Base-by-base conservation (phyloP, 208 protist species). In the Leishmania turanica region DNA sequence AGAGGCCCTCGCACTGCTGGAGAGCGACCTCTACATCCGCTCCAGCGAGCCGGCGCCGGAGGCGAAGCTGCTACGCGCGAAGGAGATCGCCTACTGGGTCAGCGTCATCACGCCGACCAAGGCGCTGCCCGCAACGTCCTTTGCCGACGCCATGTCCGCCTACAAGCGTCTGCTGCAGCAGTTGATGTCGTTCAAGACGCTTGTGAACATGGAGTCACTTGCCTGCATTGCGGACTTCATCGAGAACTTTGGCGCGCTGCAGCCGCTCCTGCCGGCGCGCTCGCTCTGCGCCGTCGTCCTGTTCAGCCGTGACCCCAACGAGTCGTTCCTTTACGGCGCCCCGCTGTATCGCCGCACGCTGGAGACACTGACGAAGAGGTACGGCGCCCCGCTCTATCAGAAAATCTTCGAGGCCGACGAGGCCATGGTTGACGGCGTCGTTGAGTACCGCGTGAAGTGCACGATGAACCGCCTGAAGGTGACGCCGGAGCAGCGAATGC, bases 401-500 rank as follows among this genome's bases (percentile, higher is more conserved):
- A 87, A 87, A 73, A 81, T 97, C 51, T 88, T 91, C 62, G 93
- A 95, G 60, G 88, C 86, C 27, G 88, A 97, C 72, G 88, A 91
- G 47, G 82, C 85, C n/a, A 84, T 91, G 79, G 60, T 94, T 6
- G 92, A 97, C 73, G 86, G 87, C 60, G 88, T 97, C 56, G 83
- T 95, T 45, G 88, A 90, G 84, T 97, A 96, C 81, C 92, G 93
- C 72, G 87, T 97, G 49, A 91, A 95, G 74, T 88, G 90, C 79
- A 94, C 89, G 54, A 90, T 91, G 84, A 90, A 95, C 80, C 87
- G 88, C 19, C 45, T 78, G 27, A 95, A 93, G 86, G 75, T 96
- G 31, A 93, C 88, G 17, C 90, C 88, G 24, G 85, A 89, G 4
- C 83, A 93, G 84, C 45, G 84, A 31, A 80, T 88, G 68, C 77